These are phyloP conservation scores for Amanita pallidorosea DNA, from an alignment of 768 basidiomycete species.

Conservation along the genomic window DNA sequence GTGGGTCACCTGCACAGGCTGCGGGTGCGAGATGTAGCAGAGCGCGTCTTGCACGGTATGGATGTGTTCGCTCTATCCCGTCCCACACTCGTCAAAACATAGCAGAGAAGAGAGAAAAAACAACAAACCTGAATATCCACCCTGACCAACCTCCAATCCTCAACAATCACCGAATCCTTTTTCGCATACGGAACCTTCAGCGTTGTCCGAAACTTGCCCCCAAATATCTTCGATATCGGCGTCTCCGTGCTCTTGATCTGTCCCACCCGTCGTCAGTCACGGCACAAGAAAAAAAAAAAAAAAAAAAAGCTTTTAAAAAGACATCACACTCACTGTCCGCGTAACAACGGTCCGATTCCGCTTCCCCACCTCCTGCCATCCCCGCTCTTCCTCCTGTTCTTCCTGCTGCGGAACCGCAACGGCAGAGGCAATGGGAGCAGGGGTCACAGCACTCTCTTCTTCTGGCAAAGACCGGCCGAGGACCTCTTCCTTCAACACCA, in stretches of 20 bases:
- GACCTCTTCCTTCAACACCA: slow-evolving; percentile 49
- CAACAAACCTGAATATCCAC: slow-evolving; percentile 64
- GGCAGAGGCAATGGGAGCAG: slow-evolving; percentile 10
- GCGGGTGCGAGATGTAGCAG: slow-evolving; percentile 63
- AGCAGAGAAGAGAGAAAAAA: no score
- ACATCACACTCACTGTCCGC: slow-evolving; percentile 44
- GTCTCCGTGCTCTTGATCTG: slow-evolving; percentile 76
- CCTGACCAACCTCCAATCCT: slow-evolving; percentile 84
- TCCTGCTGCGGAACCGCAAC: no score
- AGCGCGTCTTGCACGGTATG: slow-evolving; percentile 79
- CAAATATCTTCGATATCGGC: slow-evolving; percentile 86
- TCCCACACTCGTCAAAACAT: no score
- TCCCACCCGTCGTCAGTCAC: not conserved
- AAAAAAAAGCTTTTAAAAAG: no score
- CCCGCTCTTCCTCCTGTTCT: slow-evolving; percentile 47
- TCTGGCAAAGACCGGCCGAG: slow-evolving; percentile 22
- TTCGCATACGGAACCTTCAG: slow-evolving; percentile 63
- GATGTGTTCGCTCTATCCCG: slow-evolving; percentile 41
- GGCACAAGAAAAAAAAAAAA: no score
- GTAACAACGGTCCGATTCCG: slow-evolving; percentile 75
- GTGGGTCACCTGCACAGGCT: slow-evolving; percentile 65
- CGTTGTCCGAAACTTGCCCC: slow-evolving; percentile 83
- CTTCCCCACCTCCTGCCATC: slow-evolving; percentile 91
- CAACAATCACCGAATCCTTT: slow-evolving; percentile 79
- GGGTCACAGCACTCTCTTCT: slow-evolving; percentile 3